These are phyloP conservation scores for Barbarea vulgaris DNA, from an alignment of 345 rosid genomes.

Conservation along the genomic window DNA sequence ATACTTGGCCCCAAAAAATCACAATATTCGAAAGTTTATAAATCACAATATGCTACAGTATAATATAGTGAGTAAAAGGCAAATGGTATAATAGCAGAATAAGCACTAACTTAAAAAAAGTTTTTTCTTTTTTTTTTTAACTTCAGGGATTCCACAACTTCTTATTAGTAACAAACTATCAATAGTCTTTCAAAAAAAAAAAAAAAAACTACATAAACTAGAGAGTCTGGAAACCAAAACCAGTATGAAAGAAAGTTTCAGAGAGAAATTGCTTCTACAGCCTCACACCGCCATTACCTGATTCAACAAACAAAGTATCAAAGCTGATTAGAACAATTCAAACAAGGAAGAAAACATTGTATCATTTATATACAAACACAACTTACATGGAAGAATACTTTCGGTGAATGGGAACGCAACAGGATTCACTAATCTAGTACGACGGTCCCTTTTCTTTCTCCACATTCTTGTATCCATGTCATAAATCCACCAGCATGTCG, in stretches of 20 bases:
- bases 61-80: background rate
- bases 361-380: background rate
- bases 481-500: conserved; percentile 18
- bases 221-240: background rate
- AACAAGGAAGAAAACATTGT: background rate
- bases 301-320: background rate
- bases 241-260: background rate
- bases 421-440: background rate
- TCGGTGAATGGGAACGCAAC: conserved; percentile 31
- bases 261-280: background rate
- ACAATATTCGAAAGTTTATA: background rate
- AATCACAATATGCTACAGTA: no score
- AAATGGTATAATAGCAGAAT: background rate
- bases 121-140: no score
- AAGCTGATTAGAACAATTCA: background rate
- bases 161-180: no score
- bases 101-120: background rate
- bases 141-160: no score
- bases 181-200: no score
- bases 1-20: background rate
- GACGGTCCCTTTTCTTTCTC: background rate
- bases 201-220: background rate
- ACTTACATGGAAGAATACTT: conserved; percentile 45
- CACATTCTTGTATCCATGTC: conserved; percentile 18
- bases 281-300: conserved; percentile 27